Evolutionary conservation across 1,139 yeast species (phyloP), one percentile per base, ranked within the genome.

Genomic region (Magnusiomyces paraingens): DNA sequence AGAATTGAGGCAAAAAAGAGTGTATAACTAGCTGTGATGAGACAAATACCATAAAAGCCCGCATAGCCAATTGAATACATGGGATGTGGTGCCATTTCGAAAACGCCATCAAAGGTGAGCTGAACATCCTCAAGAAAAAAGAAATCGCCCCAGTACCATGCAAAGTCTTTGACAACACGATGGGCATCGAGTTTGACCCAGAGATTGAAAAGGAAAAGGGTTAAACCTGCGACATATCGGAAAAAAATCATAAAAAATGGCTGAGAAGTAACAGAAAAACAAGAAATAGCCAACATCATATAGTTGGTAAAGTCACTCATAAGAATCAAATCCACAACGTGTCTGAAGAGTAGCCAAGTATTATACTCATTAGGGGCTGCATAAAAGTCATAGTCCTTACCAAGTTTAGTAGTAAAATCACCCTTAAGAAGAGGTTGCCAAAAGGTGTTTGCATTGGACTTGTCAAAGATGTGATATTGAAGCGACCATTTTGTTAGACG

Each of bases 61-160:
- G 88, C 80, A 67, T 88, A 88, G 5, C 96, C 96, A 53, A 89
- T 85, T 0, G 95, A 86, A 68, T 88, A 88, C 96, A 88, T 88
- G 54, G 96, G 96, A 67, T 88, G 96, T 43, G 96, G 96, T 14
- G 93, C 89, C 79, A 88, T 80, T 69, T 88, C 95, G 68, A 87
- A 88, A 11, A 88, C 95, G 48, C 96, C 96, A 67, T 89, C 95
- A 70, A 88, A 88, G 38, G 88, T 85, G 64, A 88, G 77, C 58
- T 86, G 85, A 64, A 84, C 82, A 61, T 87, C 88, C 66, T 87
- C 86, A 58, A 91, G 77, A 70, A 86, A 86, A 76, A 88, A 88
- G 72, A 88, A 88, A 68, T 88, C 96, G 36, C 96, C 96, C 96
- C 96, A 88, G 70, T 88, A 88, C 96, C 96, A 88, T 12, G 96